These are phyloP conservation scores for Pseudogymnoascus sp. DNA, from an alignment of 2,329 filamentous ascomycete genomes.

Conservation along the genomic window DNA sequence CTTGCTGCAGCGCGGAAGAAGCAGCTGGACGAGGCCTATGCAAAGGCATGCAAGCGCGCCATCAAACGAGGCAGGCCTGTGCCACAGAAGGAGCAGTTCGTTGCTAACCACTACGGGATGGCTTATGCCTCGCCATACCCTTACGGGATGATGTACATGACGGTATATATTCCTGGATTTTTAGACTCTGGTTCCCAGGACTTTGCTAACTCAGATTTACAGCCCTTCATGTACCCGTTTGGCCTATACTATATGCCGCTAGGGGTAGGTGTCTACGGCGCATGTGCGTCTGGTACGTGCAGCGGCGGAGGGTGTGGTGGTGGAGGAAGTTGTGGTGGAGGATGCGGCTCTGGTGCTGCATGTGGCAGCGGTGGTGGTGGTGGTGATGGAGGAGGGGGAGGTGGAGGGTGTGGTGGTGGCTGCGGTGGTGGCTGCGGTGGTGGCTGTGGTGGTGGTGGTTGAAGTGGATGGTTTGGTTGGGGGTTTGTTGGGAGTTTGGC, in stretches of 20 bases:
- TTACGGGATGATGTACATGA: slow-evolving; percentile 8
- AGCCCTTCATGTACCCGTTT: slow-evolving; percentile 10
- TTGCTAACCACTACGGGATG: slow-evolving; percentile 33
- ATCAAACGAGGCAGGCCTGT: slow-evolving; percentile 40
- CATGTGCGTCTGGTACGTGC: slow-evolving; percentile 35
- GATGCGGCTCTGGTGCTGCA: slow-evolving; percentile 32
- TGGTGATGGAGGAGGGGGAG: slow-evolving; percentile 15
- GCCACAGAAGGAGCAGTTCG: slow-evolving; percentile 41
- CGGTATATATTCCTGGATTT: background rate
- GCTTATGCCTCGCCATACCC: background rate
- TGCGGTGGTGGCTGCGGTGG: background rate
- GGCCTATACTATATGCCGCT: slow-evolving; percentile 25
- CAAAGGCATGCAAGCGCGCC: slow-evolving; percentile 41
- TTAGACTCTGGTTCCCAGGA: background rate
- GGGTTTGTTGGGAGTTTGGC: background rate
- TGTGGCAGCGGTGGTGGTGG: slow-evolving; percentile 25
- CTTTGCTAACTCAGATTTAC: slow-evolving; percentile 23
- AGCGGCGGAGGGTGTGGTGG: slow-evolving; percentile 33
- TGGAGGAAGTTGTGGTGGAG: slow-evolving; percentile 35
- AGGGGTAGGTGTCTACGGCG: slow-evolving; percentile 20
- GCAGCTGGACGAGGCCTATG: slow-evolving; percentile 48
- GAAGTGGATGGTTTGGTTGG: background rate
- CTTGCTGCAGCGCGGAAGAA: slow-evolving; percentile 25
- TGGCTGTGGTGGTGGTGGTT: background rate
- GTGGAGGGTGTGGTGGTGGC: slow-evolving; percentile 16